Conservation (phyloP, 345 rosid species). For the Lagerstroemia speciosa region DNA sequence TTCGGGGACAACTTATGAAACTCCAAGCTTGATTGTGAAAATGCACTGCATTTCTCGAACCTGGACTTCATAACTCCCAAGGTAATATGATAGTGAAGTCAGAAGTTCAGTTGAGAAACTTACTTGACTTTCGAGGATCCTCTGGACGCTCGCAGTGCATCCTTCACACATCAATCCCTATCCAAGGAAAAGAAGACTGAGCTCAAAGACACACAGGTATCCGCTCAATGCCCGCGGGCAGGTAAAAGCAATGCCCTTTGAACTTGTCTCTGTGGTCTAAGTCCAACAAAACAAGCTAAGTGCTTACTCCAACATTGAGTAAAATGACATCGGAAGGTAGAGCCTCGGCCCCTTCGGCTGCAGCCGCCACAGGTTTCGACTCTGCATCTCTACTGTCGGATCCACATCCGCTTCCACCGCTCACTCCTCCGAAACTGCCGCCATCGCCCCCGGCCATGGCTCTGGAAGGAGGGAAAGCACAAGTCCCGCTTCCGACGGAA, state of each 20-base stretch:
- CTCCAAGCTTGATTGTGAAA: background rate
- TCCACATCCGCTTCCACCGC: conserved; percentile 45
- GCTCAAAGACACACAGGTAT: background rate
- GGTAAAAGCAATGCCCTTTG: background rate
- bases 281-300: background rate
- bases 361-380: conserved; percentile 39
- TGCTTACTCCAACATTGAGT: conserved; percentile 84
- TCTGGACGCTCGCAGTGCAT: conserved; percentile 92
- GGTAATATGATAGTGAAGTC: background rate
- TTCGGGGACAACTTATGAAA: too few species aligned
- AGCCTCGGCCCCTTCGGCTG: conserved; percentile 32
- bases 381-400: conserved; percentile 48
- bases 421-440: conserved; percentile 33
- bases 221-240: background rate
- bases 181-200: conserved; percentile 1
- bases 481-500: background rate
- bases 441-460: conserved; percentile 24
- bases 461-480: background rate
- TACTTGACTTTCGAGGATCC: conserved; percentile 86
- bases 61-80: background rate
- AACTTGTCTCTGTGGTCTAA: background rate
- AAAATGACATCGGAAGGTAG: conserved; percentile 61
- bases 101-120: conserved; percentile 8
- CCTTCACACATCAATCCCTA: conserved; percentile 99
- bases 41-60: background rate